Base-by-base conservation (phyloP, 306 rosid genomes). In the Leucaena leucocephala region DNA sequence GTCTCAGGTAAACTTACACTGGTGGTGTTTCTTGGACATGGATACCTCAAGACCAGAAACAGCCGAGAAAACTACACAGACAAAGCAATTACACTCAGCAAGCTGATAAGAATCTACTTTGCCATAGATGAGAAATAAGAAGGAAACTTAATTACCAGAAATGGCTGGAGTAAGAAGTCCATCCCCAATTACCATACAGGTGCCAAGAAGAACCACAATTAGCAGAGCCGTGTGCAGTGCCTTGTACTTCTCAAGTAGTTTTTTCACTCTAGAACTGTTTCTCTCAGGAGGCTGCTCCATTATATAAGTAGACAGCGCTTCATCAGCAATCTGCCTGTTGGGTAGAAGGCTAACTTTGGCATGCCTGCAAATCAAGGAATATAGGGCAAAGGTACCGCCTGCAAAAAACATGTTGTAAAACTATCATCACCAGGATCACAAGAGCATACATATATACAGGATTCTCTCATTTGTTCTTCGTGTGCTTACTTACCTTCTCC, bases 161-260 rank as follows among this genome's bases (percentile, higher is more conserved):
- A 93, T 96, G 64, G 94, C 97, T 39, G 99, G 99, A 74, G 99
- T 96, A 79, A 96, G 99, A 1, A 96, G 82, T 57, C 99, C 99
- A 89, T 96, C 99, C 16, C 99, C 99, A 79, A 96, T 96, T 13
- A 96, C 99, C 99, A 96, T 96, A 86, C 99, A 96, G 84, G 99
- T 96, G 16, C 99, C 99, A 71, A 96, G 93, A 86, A 96, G 99
- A 84, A 93, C 99, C 82, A 96, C 90, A 79, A 96, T 84, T 75
- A 96, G 84, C 78, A 96, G 83, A 77, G 97, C 90, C 7, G 98
- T 96, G 79, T 91, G 98, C 87, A 93, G 80, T 75, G 83, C 75
- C 82, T 86, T 91, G 85, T 89, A 80, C 84, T 88, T 91, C 88
- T 96, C 99, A n/a, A 96, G 98, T 50, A 90, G 68, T 76, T 69